Conservation (phyloP, 208 protist genomes). For the Acanthamoeba culbertsoni region DNA sequence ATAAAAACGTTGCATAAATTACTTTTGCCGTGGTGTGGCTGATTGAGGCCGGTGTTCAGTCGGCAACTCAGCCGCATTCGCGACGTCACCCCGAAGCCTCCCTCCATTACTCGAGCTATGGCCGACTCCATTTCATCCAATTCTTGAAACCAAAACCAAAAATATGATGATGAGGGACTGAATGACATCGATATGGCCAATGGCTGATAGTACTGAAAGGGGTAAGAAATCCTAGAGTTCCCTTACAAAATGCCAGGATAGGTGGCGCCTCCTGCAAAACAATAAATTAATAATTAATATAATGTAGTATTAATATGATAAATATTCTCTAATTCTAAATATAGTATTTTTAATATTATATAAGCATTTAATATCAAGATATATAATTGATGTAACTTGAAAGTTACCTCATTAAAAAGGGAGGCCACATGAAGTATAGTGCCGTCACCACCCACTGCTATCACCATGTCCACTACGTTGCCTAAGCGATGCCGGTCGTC, state of each 20-base stretch:
- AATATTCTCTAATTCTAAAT: too few relatives aligned
- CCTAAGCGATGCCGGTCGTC: not conserved
- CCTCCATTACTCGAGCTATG: not conserved
- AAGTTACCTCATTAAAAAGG: not conserved
- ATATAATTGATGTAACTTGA: too few relatives aligned
- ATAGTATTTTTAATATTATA: too few relatives aligned
- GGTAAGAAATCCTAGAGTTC: not conserved
- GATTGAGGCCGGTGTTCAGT: not conserved
- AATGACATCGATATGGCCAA: too few relatives aligned
- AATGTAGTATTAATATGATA: too few relatives aligned
- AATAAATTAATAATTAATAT: too few relatives aligned
- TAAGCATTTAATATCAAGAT: too few relatives aligned
- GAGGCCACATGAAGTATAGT: slow-evolving; percentile 22
- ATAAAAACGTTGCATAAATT: not conserved
- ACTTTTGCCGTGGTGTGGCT: not conserved
- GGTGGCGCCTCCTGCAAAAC: slow-evolving; percentile 25
- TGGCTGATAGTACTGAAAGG: not conserved
- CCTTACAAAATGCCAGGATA: not conserved
- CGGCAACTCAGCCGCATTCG: not conserved
- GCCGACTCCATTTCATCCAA: not conserved
- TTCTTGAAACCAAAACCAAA: too few relatives aligned
- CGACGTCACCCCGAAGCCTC: not conserved
- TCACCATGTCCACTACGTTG: not conserved
- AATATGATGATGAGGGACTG: too few relatives aligned
- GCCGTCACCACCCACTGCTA: slow-evolving; percentile 11